phyloP scores from a whole-genome alignment of 495 filamentous ascomycete species.

The Penicillium alfredii region DNA sequence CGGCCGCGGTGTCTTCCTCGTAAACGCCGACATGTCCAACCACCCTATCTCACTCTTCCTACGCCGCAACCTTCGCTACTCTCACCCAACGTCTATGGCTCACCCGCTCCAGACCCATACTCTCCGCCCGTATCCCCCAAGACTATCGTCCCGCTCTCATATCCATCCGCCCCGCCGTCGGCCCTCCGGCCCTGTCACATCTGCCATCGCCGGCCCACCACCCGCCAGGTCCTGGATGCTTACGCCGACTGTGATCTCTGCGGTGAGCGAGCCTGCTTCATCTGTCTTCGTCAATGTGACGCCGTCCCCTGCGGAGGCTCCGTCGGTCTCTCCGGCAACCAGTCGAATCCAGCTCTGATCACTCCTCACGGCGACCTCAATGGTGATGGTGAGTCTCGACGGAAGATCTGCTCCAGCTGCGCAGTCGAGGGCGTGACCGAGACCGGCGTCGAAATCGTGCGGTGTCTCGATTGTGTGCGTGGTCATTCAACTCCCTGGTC shows the following conservation, averaged over 20 bases:
- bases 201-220: constrained; percentile 44
- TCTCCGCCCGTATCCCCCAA: constrained; percentile 36
- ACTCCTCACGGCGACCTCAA: constrained; percentile 4
- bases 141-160: constrained; percentile 23
- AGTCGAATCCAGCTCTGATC: constrained; percentile 3
- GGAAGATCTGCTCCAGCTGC: constrained; percentile 39
- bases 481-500: constrained; percentile 11
- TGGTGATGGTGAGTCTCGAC: constrained; percentile 2
- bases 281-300: constrained; percentile 48
- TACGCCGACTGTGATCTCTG: constrained; percentile 49
- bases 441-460: constrained; percentile 31
- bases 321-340: background rate
- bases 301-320: constrained; percentile 22
- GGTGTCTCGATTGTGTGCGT: constrained; percentile 36
- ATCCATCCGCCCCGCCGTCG: constrained; percentile 22
- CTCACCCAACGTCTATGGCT: constrained; percentile 20
- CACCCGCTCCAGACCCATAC: constrained; percentile 18
- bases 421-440: constrained; percentile 40
- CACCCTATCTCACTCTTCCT: constrained; percentile 12
- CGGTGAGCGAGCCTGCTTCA: constrained; percentile 42
- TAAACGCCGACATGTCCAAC: constrained; percentile 32
- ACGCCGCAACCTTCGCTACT: constrained; percentile 15
- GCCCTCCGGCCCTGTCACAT: constrained; percentile 46
- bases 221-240: constrained; percentile 41
- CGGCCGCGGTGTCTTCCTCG: constrained; percentile 28